Evolutionary conservation across 768 basidiomycete species (phyloP), one percentile per base, ranked within the genome.

Genomic region (Gelatoporia subvermispora): DNA sequence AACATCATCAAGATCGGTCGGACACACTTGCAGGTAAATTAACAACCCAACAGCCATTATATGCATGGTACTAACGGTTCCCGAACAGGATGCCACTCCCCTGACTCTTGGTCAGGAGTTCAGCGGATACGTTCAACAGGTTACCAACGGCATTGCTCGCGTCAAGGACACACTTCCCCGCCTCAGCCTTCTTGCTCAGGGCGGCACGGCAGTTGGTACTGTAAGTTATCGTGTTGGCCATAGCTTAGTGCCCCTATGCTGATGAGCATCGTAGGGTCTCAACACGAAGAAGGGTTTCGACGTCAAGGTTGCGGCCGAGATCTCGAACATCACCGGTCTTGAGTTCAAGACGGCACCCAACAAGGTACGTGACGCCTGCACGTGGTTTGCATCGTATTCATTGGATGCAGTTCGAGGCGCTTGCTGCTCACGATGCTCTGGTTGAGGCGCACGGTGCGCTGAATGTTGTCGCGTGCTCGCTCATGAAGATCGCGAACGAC

Each of bases 401-500:
- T 35, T 18, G 9, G 16, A 35, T n/a, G 36, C 52, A 96, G 93
- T 99, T 99, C 59, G 96, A 98, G 69, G 94, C 96, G 8, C 82
- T 98, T 53, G 96, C 96, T 18, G 76, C 89, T n/a, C 96, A 99
- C 66, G 96, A 99, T 67, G 96, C 96, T 5, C 82, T 99, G 48
- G 92, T 98, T 18, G 96, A 99, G 71, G 83, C 93, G 9, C 95
- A 97, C 50, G 96, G 96, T 47, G 95, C 94, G 15, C 79, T 99
- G 56, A 98, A 98, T 69, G 88, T 90, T 38, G 68, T 99, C 47
- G 96, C 96, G n/a, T 90, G 88, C 64, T 96, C 93, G 8, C 72
- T 97, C 57, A 96, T 97, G 93, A 99, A 99, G 78, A 97, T 99
- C 61, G 95, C 95, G 42, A 98, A 99, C 65, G 96, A 99, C 62